A percentile compares a stretch with the other conserved stretches of the same genome.
Evolutionary conservation across 1,284 basidiomycete species (phyloP).

Genomic region (Ustilago trichophora): DNA sequence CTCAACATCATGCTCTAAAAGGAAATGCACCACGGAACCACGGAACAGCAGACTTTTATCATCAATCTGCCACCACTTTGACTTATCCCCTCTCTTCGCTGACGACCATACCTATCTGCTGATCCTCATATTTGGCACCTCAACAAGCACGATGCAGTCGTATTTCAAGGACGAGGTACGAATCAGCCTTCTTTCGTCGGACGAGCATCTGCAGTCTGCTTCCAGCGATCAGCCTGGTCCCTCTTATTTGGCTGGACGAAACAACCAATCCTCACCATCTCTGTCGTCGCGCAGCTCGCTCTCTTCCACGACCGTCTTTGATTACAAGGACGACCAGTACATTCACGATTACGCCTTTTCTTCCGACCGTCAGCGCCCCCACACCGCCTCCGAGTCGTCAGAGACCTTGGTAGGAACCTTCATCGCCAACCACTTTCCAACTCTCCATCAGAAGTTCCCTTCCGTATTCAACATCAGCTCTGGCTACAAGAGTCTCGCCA

Average conservation of each 20-base stretch:
- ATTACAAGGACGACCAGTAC: slow-evolving; percentile 1
- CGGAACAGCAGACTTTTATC: no score
- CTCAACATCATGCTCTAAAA: neutral
- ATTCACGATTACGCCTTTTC: neutral
- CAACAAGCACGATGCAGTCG: slow-evolving; percentile 9
- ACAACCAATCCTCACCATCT: neutral
- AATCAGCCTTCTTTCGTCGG: slow-evolving; percentile 6
- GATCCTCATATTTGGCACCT: neutral
- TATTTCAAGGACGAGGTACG: slow-evolving; percentile 25
- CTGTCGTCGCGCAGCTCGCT: slow-evolving; percentile 11
- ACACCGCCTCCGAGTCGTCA: slow-evolving; percentile 4
- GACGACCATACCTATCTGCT: no score
- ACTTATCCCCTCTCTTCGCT: no score
- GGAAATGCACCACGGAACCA: neutral
- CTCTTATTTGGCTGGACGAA: neutral
- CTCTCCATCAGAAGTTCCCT: slow-evolving; percentile 15
- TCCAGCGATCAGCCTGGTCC: neutral
- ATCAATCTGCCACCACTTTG: no score
- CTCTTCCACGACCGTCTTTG: slow-evolving; percentile 18
- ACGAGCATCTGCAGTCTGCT: neutral
- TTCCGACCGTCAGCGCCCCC: slow-evolving; percentile 5
- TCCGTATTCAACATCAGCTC: neutral
- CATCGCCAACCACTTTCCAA: slow-evolving; percentile 11
- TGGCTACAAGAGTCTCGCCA: slow-evolving; percentile 11
- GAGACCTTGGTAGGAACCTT: slow-evolving; percentile 16